A percentile compares a stretch with the other conserved stretches of the same genome.
Conservation (phyloP, 495 filamentous ascomycete species). For the Aspergillus incahuasiensis region DNA sequence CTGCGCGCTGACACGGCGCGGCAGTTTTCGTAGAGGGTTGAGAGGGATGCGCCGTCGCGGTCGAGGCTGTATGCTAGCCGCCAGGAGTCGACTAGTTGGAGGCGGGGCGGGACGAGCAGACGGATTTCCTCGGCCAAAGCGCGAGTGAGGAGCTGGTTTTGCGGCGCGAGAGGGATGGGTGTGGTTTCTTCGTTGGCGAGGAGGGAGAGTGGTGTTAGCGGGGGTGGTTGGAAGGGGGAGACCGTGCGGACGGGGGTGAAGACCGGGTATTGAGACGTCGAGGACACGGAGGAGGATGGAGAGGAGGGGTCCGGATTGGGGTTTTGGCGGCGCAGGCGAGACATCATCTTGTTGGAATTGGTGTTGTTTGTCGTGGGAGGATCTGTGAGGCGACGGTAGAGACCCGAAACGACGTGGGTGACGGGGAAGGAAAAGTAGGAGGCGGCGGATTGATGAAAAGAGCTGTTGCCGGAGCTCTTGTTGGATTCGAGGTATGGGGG, state of each 20-base stretch:
- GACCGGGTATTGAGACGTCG: conserved; percentile 25
- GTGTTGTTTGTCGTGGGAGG: conserved; percentile 19
- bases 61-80: conserved; percentile 84
- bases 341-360: conserved; percentile 24
- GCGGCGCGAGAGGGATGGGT: conserved; percentile 17
- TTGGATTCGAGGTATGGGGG: conserved; percentile 21
- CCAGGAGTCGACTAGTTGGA: conserved; percentile 88
- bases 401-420: conserved; percentile 48
- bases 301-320: conserved; percentile 18
- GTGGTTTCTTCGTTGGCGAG: conserved; percentile 34
- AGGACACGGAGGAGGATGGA: conserved; percentile 22
- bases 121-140: conserved; percentile 91
- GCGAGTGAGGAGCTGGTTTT: conserved; percentile 56
- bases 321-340: conserved; percentile 12
- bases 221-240: conserved; percentile 58
- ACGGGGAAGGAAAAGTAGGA: conserved; percentile 55
- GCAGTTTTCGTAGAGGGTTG: conserved; percentile 80
- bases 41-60: conserved; percentile 81
- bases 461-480: conserved; percentile 15
- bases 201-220: conserved; percentile 52
- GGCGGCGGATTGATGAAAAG: conserved; percentile 33
- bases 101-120: conserved; percentile 74
- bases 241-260: conserved; percentile 50
- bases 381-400: conserved; percentile 51
- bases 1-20: conserved; percentile 54